Conservation (phyloP, 768 basidiomycete genomes). For the Lactifluus hygrophoroides region DNA sequence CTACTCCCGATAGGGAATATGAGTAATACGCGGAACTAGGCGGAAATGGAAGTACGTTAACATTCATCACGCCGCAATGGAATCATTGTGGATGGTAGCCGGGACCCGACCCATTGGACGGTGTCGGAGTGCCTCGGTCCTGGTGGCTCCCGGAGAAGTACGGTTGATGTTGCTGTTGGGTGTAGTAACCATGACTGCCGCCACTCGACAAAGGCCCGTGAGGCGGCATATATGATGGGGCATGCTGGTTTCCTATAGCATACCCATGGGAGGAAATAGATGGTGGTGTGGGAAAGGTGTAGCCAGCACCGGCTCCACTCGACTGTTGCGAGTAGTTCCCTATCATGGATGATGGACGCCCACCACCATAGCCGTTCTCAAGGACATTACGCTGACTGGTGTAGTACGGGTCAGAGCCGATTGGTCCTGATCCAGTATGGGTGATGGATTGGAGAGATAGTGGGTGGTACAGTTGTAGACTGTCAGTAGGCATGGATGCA, state of each 20-base stretch:
- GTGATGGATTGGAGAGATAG: conserved; percentile 59
- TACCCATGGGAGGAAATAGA: conserved; percentile 15
- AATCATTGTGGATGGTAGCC: conserved; percentile 29
- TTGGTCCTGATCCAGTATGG: conserved; percentile 17
- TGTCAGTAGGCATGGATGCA: conserved; percentile 61
- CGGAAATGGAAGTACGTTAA: conserved; percentile 13
- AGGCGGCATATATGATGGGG: conserved; percentile 7
- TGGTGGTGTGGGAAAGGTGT: conserved; percentile 19
- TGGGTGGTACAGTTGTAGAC: conserved; percentile 68
- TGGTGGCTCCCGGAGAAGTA: conserved; percentile 12
- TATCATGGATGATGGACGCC: conserved; percentile 8
- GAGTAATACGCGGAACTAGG: conserved; percentile 13
- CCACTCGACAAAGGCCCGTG: conserved; percentile 7
- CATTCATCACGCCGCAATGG: conserved; percentile 12
- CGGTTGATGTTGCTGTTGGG: conserved; percentile 16
- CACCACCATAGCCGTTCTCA: conserved; percentile 13
- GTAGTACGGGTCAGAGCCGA: conserved; percentile 18
- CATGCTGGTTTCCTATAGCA: conserved; percentile 9
- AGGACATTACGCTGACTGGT: conserved; percentile 15
- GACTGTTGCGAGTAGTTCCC: conserved; percentile 11
- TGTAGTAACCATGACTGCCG: conserved; percentile 14
- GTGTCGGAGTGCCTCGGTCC: conserved; percentile 23
- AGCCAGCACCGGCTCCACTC: conserved; percentile 10
- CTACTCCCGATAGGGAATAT: conserved; percentile 14
- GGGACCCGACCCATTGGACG: conserved; percentile 27